Percentiles rank a stretch among this genome's conserved stretches.
phyloP scores from a whole-genome alignment of 208 protist species.

The Endotrypanum monterogeii region DNA sequence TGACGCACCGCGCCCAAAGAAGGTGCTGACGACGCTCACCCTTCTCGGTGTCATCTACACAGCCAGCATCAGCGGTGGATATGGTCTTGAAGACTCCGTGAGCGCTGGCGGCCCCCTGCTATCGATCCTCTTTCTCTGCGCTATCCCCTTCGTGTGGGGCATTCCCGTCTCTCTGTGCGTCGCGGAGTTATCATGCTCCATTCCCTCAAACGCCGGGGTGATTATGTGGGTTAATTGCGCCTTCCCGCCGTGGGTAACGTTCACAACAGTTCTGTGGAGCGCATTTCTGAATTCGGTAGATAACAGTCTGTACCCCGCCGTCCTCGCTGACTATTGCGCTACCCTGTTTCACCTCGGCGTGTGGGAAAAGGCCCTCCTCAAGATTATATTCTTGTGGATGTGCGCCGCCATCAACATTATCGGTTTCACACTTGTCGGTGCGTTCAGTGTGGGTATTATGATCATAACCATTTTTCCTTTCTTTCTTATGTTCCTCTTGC shows the following conservation, averaged over 20 bases:
- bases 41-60: conserved; percentile 92
- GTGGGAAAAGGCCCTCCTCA: conserved; percentile 55
- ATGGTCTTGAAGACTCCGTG: conserved; percentile 88
- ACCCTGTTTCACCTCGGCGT: conserved; percentile 66
- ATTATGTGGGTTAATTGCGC: conserved; percentile 93
- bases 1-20: conserved; percentile 55
- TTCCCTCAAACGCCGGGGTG: conserved; percentile 88
- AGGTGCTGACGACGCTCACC: conserved; percentile 77
- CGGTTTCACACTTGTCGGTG: conserved; percentile 72
- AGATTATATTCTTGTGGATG: conserved; percentile 66
- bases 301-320: conserved; percentile 88
- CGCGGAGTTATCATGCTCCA: conserved; percentile 83
- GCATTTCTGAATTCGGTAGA: conserved; percentile 86
- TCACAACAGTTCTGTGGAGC: conserved; percentile 85
- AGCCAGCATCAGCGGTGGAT: conserved; percentile 86
- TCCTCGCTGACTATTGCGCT: conserved; percentile 86
- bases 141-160: conserved; percentile 89
- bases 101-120: conserved; percentile 87
- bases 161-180: conserved; percentile 89
- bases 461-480: conserved; percentile 87
- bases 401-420: conserved; percentile 82
- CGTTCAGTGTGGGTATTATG: conserved; percentile 83
- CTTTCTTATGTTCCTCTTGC: conserved; percentile 84
- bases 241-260: conserved; percentile 85
- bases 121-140: conserved; percentile 81